Evolutionary conservation across 2,329 filamentous ascomycete genomes (phyloP), one percentile per base, ranked within the genome.

Genomic region (Arthrobotrys conoides): DNA sequence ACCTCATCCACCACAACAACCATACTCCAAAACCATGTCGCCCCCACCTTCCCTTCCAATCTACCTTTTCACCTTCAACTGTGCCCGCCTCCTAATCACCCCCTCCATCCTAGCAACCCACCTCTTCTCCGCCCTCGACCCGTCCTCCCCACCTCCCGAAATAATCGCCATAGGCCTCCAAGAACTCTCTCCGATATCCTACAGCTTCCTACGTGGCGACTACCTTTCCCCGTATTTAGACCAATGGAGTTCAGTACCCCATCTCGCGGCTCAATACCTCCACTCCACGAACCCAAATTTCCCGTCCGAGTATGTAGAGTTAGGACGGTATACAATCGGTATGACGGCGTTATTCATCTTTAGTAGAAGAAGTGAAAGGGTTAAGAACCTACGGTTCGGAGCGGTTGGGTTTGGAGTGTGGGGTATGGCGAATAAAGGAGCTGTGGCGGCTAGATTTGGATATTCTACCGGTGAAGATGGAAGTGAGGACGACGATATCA

Each of bases 381-480:
- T 97, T 65, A 86, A 86, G 67, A 87, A 89, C 82, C 86, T 96
- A n/a, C 89, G 93, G 80, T 90, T 89, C n/a, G 93, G 92, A 1
- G 92, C 92, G 67, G 91, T 94, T 1, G 94, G 96, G 0, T 92
- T 97, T 61, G 96, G 96, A 0, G 84, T 94, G 0, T 91, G 90
- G 73, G 91, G 95, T 63, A 96, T 97, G 91, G 96, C 94, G 16
- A 97, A 97, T 84, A 99, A 99, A 85, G 96, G 95, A 33, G 95
- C 94, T 2, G 92, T 97, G 0, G 96, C 92, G 0, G 87, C 95
- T 78, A 88, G 94, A 38, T 85, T 96, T 51, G 87, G 89, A 14
- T 91, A 93, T 82, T 82, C 84, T 18, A 82, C 51, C 46, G 61
- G 44, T 6, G 83, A 83, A 38, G 83, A 80, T 5, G 83, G 84